Conservation (phyloP, 192 early-diverging fungal species). For the Coemansia sp. region DNA sequence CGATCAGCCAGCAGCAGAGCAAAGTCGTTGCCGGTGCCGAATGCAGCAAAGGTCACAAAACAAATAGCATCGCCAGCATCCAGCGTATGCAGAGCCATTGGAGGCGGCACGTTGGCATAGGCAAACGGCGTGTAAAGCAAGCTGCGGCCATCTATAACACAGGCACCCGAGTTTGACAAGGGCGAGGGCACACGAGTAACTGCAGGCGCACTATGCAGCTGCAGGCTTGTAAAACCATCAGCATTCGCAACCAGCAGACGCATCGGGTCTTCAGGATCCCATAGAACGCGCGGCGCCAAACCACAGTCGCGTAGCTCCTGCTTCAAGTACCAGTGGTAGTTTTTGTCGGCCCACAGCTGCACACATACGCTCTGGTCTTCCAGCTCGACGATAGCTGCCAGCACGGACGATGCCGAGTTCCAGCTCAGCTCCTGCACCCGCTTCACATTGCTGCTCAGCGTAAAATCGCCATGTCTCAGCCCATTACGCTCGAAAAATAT, state of each 20-base stretch:
- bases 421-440: slow-evolving; percentile 57
- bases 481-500: slow-evolving; percentile 96
- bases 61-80: slow-evolving; percentile 16
- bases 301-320: slow-evolving; percentile 65
- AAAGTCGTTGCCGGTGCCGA: slow-evolving; percentile 66
- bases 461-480: slow-evolving; percentile 88
- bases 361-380: slow-evolving; percentile 47
- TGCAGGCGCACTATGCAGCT: slow-evolving; percentile 12
- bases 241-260: slow-evolving; percentile 57
- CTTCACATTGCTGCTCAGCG: slow-evolving; percentile 56
- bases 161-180: slow-evolving; percentile 54
- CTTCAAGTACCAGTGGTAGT: slow-evolving; percentile 97
- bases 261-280: slow-evolving; percentile 80
- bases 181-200: slow-evolving; percentile 24
- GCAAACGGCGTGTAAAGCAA: slow-evolving; percentile 52
- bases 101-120: slow-evolving; percentile 88
- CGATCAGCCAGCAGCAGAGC: slow-evolving; percentile 66
- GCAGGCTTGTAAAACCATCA: slow-evolving; percentile 7
- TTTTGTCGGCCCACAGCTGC: slow-evolving; percentile 89
- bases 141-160: slow-evolving; percentile 71
- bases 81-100: slow-evolving; percentile 66
- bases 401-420: slow-evolving; percentile 85
- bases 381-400: slow-evolving; percentile 66
- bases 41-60: slow-evolving; percentile 64
- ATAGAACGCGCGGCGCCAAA: slow-evolving; percentile 57